Base-by-base conservation (phyloP, 179 eudicot genomes). In the Drosera spatulata region DNA sequence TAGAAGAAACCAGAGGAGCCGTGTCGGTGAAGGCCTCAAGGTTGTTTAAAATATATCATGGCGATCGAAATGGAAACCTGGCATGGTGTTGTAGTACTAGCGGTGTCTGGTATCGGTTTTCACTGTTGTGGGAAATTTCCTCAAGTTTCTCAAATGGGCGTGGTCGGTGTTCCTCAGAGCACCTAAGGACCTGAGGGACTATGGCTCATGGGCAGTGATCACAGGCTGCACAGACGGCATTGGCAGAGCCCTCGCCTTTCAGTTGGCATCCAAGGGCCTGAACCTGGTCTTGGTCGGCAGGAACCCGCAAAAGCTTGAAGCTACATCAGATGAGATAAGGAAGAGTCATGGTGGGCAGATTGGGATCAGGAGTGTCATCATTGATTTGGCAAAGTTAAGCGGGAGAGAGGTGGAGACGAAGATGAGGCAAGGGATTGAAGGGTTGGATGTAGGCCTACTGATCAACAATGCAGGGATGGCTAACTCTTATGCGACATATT, bases 161-260 rank as follows among this genome's bases (percentile, higher is more conserved):
- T 82, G 71, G 67, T 50, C 38, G 13, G 68, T 60, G 55, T 75
- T 80, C 73, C 4, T 75, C 13, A 67, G 83, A 62, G 69, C 76
- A 4, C 74, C 79, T 42, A 83, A 75, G 33, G 60, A 70, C 7
- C 66, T 83, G 3, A 75, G 70, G 46, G 39, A 22, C 6, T 83
- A 83, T 58, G 88, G 85, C 33, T 62, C 79, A 50, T 83, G 88
- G 85, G 85, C 83, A 8, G 22, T 80, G 3, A 11, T 80, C 69
- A 83, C 88, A 4, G 85, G 85, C 42, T 67, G 73, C 43, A 80
- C 88, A 0, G 85, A 83, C 22, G 85, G 85, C 0, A 83, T 83
- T 1, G 88, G 85, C 5, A 77, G 68, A 69, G 72, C 85, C 13
- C 61, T 83, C 1, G 58, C 75, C 0, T 62, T 78, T 22, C 81